Conservation (phyloP, 2,329 filamentous ascomycete genomes). For the Diaporthe ilicicola region DNA sequence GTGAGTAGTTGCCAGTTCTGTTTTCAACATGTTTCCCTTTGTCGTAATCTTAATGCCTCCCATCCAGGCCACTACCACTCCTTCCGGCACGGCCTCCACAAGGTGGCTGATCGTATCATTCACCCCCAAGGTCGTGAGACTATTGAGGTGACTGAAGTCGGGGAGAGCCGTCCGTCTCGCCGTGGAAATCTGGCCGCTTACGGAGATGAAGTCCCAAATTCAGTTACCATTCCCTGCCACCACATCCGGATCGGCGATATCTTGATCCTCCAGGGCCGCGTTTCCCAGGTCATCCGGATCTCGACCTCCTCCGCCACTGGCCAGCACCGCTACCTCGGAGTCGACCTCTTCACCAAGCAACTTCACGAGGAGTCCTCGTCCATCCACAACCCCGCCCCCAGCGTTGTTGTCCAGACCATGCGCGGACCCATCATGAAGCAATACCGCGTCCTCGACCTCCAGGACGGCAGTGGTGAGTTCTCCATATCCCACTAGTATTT, state of each 20-base stretch:
- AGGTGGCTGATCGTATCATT: constrained; percentile 63
- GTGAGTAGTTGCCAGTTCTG: constrained; percentile 50
- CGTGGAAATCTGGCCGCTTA: constrained; percentile 44
- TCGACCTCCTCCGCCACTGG: constrained; percentile 97
- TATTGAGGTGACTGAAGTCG: constrained; percentile 58
- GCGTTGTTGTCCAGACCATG: constrained; percentile 99
- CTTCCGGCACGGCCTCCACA: constrained; percentile 64
- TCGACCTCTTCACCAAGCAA: constrained; percentile 99
- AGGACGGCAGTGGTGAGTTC: constrained; percentile 73
- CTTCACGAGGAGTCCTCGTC: constrained; percentile 98
- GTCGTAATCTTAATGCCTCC: constrained; percentile 27
- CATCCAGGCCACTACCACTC: constrained; percentile 65
- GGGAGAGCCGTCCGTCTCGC: constrained; percentile 50
- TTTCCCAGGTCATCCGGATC: constrained; percentile 99
- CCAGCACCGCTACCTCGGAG: constrained; percentile 99
- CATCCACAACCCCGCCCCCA: constrained; percentile 95
- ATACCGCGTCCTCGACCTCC: constrained; percentile 98
- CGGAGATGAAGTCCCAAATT: constrained; percentile 69
- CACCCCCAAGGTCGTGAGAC: constrained; percentile 59
- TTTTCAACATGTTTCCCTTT: constrained; percentile 28
- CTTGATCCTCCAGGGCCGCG: constrained; percentile 97
- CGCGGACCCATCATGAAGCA: constrained; percentile 99
- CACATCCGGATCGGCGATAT: constrained; percentile 99
- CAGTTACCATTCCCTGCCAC: constrained; percentile 98
- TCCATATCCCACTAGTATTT: background rate